phyloP scores from a whole-genome alignment of 1,139 yeast genomes.

The Suzukiozyma palmioleophila region DNA sequence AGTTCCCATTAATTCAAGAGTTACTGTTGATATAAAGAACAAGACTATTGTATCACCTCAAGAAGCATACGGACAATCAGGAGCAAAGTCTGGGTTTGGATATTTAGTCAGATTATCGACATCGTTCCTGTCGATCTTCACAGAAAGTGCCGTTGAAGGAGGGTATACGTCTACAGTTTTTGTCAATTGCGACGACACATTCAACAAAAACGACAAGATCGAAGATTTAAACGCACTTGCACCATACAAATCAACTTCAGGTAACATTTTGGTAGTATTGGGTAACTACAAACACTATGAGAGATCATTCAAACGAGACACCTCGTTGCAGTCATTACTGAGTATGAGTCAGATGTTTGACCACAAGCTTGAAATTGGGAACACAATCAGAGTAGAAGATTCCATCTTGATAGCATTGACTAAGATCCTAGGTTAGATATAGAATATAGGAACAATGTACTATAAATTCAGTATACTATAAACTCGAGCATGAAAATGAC shows the following conservation, averaged over 20 bases:
- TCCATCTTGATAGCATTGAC: conserved; percentile 62
- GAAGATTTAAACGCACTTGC: conserved; percentile 5
- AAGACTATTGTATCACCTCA: conserved; percentile 65
- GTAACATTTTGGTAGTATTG: conserved; percentile 46
- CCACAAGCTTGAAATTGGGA: conserved; percentile 50
- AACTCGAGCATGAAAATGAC: no score
- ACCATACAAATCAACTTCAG: conserved; percentile 14
- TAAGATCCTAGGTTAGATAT: conserved; percentile 16
- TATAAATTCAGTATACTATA: no score
- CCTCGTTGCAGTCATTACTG: conserved; percentile 49
- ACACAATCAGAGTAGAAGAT: conserved; percentile 65
- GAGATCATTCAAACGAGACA: conserved; percentile 45
- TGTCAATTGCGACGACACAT: conserved; percentile 65
- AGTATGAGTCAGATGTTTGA: conserved; percentile 65
- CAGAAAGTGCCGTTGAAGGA: conserved; percentile 59
- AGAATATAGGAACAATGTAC: neutral
- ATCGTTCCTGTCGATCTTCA: conserved; percentile 60
- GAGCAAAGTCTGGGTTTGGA: conserved; percentile 63
- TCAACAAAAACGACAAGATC: conserved; percentile 21
- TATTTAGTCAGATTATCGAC: conserved; percentile 69
- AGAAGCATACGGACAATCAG: conserved; percentile 64
- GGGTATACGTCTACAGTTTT: conserved; percentile 71
- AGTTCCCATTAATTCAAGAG: conserved; percentile 75
- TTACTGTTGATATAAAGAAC: conserved; percentile 66
- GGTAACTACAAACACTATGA: conserved; percentile 62